Conservation (phyloP, 495 filamentous ascomycete species). For the Apiosordaria backusii region DNA sequence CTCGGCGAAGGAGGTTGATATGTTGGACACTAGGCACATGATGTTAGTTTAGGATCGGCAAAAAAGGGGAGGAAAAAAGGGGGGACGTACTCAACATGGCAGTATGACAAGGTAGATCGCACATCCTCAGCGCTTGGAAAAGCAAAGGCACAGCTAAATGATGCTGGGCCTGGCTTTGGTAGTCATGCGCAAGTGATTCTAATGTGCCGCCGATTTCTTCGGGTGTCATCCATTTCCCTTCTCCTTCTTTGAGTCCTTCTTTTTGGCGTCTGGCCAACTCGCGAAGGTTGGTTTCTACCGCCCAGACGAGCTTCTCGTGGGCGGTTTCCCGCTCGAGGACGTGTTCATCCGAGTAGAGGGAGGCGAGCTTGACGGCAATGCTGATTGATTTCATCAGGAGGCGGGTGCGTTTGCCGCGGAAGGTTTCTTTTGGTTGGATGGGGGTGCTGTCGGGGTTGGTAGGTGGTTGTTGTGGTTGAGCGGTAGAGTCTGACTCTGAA, state of each 20-base stretch:
- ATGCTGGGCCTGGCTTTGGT: constrained; percentile 62
- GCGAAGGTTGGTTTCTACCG: constrained; percentile 73
- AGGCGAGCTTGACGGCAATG: constrained; percentile 74
- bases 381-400: constrained; percentile 68
- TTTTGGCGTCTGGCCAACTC: constrained; percentile 65
- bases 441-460: constrained; percentile 7
- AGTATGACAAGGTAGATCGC: constrained; percentile 60
- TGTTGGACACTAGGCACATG: constrained; percentile 60
- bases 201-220: constrained; percentile 69
- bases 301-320: constrained; percentile 71
- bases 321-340: constrained; percentile 60
- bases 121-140: constrained; percentile 74
- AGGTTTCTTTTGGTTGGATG: constrained; percentile 34
- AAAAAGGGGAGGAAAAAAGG: neutral
- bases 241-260: constrained; percentile 59
- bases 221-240: constrained; percentile 70
- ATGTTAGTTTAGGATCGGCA: constrained; percentile 4
- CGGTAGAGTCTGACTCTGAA: constrained; percentile 9
- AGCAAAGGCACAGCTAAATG: constrained; percentile 85
- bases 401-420: constrained; percentile 62
- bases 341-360: constrained; percentile 65
- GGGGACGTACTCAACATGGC: constrained; percentile 62
- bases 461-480: constrained; percentile 14
- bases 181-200: constrained; percentile 70
- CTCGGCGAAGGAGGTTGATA: constrained; percentile 63